Evolutionary conservation across 352 stramenopile genomes (phyloP).

Genomic region (Pythium phragmitis): DNA sequence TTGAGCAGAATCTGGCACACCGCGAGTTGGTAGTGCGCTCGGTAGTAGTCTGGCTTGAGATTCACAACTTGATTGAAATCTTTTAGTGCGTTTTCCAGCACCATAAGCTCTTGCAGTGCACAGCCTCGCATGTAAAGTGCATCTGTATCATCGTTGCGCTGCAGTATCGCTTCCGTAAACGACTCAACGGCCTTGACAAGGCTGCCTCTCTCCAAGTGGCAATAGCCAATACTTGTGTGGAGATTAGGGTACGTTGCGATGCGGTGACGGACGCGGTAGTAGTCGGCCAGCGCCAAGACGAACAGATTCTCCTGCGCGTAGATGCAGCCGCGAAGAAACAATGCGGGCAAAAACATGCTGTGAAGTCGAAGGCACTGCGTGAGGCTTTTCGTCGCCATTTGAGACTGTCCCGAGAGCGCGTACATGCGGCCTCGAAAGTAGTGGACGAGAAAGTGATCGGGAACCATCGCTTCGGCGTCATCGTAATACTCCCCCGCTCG

Average conservation of each 20-base stretch:
- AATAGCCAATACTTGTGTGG: constrained; percentile 54
- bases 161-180: constrained; percentile 41
- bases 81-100: constrained; percentile 36
- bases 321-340: constrained; percentile 54
- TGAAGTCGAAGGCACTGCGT: constrained; percentile 35
- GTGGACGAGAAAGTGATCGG: constrained; percentile 43
- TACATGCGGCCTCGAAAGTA: constrained; percentile 49
- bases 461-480: constrained; percentile 29
- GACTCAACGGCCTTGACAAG: constrained; percentile 41
- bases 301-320: constrained; percentile 52
- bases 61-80: constrained; percentile 40
- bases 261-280: constrained; percentile 49
- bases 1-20: constrained; percentile 41
- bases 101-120: constrained; percentile 48
- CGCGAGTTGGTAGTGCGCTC: constrained; percentile 38
- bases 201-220: constrained; percentile 43
- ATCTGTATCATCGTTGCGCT: constrained; percentile 31
- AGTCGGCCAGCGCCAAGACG: constrained; percentile 50
- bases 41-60: constrained; percentile 24
- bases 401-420: constrained; percentile 35
- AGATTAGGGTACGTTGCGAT: constrained; percentile 43
- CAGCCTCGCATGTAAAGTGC: constrained; percentile 51
- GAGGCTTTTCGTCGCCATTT: constrained; percentile 32
- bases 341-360: constrained; percentile 44
- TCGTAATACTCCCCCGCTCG: constrained; percentile 35